Evolutionary conservation across 1,139 yeast species (phyloP).

Genomic region (Debaryomyces udenii): DNA sequence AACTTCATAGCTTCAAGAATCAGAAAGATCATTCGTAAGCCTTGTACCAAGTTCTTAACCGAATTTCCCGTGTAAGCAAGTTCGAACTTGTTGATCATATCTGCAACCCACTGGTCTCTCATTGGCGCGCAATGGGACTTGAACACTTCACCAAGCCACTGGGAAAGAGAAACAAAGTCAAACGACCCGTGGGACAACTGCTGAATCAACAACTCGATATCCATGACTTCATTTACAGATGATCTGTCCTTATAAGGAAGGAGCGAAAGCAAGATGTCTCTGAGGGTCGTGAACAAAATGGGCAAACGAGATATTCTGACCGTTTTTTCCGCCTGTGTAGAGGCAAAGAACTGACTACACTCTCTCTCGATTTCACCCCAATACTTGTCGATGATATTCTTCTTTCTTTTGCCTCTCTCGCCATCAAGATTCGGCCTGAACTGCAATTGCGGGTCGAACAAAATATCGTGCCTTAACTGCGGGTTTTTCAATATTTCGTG

Average conservation of each 20-base stretch:
- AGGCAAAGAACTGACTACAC: slow-evolving; percentile 44
- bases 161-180: slow-evolving; percentile 69
- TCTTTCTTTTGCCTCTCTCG: slow-evolving; percentile 82
- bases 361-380: slow-evolving; percentile 80
- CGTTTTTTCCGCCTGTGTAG: slow-evolving; percentile 15
- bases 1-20: slow-evolving; percentile 95
- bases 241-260: slow-evolving; percentile 79
- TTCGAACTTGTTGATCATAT: slow-evolving; percentile 72
- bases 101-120: slow-evolving; percentile 90
- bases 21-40: slow-evolving; percentile 76
- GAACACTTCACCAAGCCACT: slow-evolving; percentile 71
- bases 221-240: slow-evolving; percentile 73
- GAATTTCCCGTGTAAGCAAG: slow-evolving; percentile 60
- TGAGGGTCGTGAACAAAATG: slow-evolving; percentile 69
- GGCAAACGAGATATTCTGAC: slow-evolving; percentile 57
- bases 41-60: slow-evolving; percentile 66
- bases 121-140: slow-evolving; percentile 92
- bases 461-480: slow-evolving; percentile 87
- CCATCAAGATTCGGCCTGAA: slow-evolving; percentile 92
- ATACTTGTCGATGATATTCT: slow-evolving; percentile 72
- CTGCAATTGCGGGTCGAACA: slow-evolving; percentile 90
- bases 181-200: slow-evolving; percentile 70
- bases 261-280: slow-evolving; percentile 74
- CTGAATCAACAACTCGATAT: slow-evolving; percentile 74
- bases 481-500: slow-evolving; percentile 91